These are phyloP conservation scores for Pisolithus thermaeus DNA, from an alignment of 1,284 basidiomycete species.

Conservation along the genomic window DNA sequence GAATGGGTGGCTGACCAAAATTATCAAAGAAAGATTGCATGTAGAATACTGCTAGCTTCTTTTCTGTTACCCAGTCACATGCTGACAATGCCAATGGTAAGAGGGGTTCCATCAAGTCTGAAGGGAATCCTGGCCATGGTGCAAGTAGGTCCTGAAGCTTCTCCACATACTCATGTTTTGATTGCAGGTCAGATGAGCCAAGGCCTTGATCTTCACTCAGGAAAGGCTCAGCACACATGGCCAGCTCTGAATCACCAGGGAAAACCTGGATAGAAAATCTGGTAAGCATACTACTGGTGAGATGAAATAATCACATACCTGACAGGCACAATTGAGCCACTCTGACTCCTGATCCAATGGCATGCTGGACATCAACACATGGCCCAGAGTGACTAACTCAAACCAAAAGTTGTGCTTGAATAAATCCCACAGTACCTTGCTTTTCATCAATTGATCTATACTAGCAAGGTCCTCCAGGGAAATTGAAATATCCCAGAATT, in stretches of 20 bases:
- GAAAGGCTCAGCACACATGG: background rate
- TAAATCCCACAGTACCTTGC: conserved; percentile 5
- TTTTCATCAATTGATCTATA: background rate
- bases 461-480: background rate
- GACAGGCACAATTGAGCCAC: background rate
- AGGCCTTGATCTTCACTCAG: background rate
- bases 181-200: background rate
- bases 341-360: background rate
- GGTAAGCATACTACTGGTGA: background rate
- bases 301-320: background rate
- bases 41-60: background rate
- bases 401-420: conserved; percentile 2
- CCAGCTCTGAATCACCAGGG: background rate
- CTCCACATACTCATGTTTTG: background rate
- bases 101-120: background rate
- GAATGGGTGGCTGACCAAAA: conserved; percentile 1
- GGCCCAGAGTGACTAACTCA: conserved; percentile 1
- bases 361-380: background rate
- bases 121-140: background rate
- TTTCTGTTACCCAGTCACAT: background rate
- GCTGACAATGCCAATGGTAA: background rate
- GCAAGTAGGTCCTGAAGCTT: background rate
- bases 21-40: conserved; percentile 3
- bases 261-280: background rate
- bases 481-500: background rate